A percentile compares a stretch with the other conserved stretches of the same genome.
phyloP scores from a whole-genome alignment of 805 yeast genomes.

The Nakazawaea populi region DNA sequence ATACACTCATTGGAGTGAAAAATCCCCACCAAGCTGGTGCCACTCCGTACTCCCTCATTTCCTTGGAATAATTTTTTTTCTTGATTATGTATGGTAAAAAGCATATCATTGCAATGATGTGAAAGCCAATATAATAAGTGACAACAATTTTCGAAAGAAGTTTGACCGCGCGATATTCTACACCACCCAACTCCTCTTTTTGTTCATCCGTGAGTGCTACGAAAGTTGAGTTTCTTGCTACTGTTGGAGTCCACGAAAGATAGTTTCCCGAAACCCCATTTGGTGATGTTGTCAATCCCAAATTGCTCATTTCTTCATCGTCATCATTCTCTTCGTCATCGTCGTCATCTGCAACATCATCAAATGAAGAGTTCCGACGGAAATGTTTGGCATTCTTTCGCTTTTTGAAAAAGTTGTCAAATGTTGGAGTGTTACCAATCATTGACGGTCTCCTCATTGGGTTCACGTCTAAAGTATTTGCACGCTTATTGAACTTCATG shows the following conservation, averaged over 20 bases:
- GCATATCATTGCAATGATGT: slow-evolving; percentile 45
- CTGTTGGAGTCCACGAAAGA: slow-evolving; percentile 84
- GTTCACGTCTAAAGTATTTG: slow-evolving; percentile 41
- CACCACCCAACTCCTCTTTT: slow-evolving; percentile 94
- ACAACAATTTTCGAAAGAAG: slow-evolving; percentile 61
- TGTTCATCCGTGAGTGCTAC: slow-evolving; percentile 76
- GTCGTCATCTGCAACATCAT: slow-evolving; percentile 16
- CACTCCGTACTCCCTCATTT: slow-evolving; percentile 51
- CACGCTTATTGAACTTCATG: slow-evolving; percentile 32
- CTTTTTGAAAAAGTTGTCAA: slow-evolving; percentile 34
- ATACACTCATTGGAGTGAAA: slow-evolving; percentile 73
- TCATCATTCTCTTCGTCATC: slow-evolving; percentile 18
- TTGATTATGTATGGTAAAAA: slow-evolving; percentile 58
- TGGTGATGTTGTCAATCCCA: not conserved
- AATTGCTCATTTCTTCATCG: slow-evolving; percentile 25
- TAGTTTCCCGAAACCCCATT: slow-evolving; percentile 51
- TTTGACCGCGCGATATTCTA: slow-evolving; percentile 88
- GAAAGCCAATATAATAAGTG: slow-evolving; percentile 72
- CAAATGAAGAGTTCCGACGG: slow-evolving; percentile 3
- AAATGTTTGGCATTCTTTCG: slow-evolving; percentile 14
- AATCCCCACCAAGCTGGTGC: slow-evolving; percentile 92
- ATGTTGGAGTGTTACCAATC: slow-evolving; percentile 37
- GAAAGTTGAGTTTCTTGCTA: slow-evolving; percentile 92
- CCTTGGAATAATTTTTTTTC: slow-evolving; percentile 32
- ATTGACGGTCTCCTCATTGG: slow-evolving; percentile 10